Conservation (phyloP, 2,329 filamentous ascomycete species). For the Aplosporella prunicola region DNA sequence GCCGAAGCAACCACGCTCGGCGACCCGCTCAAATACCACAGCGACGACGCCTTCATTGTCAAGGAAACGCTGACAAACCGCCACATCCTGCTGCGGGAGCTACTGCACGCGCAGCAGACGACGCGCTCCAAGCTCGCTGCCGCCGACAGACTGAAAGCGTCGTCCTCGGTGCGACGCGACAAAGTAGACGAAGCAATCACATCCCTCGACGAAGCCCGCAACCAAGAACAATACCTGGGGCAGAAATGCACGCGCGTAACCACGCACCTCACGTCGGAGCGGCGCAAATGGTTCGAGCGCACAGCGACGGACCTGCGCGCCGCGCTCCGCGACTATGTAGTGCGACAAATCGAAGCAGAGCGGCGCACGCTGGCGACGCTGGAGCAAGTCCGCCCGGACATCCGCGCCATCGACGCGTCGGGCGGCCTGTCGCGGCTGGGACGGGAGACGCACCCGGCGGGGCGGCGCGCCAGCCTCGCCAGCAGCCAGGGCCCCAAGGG, state of each 20-base stretch:
- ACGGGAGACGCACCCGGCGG: conserved; percentile 71
- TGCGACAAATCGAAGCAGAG: conserved; percentile 93
- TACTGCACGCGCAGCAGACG: conserved; percentile 79
- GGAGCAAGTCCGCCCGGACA: conserved; percentile 88
- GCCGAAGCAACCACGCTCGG: conserved; percentile 91
- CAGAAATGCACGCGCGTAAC: conserved; percentile 87
- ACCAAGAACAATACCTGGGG: conserved; percentile 68
- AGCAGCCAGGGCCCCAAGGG: conserved; percentile 92
- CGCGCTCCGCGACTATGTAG: conserved; percentile 82
- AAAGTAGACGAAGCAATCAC: conserved; percentile 98
- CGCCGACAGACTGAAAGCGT: conserved; percentile 79
- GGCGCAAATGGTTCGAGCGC: conserved; percentile 80
- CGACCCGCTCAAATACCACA: conserved; percentile 90
- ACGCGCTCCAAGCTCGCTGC: conserved; percentile 76
- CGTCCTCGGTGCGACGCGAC: conserved; percentile 77
- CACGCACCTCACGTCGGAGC: conserved; percentile 76
- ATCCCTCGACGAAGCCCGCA: conserved; percentile 76
- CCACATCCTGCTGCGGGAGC: conserved; percentile 88
- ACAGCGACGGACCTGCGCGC: conserved; percentile 75
- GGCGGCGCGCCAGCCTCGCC: conserved; percentile 65
- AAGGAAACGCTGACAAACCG: conserved; percentile 97
- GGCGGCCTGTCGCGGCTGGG: conserved; percentile 85
- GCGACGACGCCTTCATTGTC: conserved; percentile 90
- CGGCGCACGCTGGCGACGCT: conserved; percentile 81
- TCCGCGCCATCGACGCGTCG: conserved; percentile 82